Base-by-base conservation (phyloP, 208 protist genomes). In the Wallacemonas collosoma region DNA sequence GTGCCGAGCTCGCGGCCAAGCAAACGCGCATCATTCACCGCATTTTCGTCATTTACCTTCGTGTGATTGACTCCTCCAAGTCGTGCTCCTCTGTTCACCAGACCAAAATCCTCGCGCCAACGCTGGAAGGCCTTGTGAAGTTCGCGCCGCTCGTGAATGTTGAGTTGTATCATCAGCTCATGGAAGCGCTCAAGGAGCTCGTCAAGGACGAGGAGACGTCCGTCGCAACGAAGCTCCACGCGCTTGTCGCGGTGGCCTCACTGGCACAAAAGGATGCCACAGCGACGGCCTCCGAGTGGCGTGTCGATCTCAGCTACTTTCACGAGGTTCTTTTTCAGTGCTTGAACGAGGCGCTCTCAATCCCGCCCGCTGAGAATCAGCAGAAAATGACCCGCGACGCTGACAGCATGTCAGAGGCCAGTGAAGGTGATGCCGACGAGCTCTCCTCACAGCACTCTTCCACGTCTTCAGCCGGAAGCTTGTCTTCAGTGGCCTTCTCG, bases 251-350 rank as follows among this genome's bases (percentile, higher is more conserved):
- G 5, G 93, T 94, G 58, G 90, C 93, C 1, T 92, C 93, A 12
- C 72, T 97, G 5, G 90, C 90, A n/a, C 90, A 95, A 71, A 80
- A 85, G 66, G 93, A 97, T 65, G 88, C 89, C 48, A 97, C 88
- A 14, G 73, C 81, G 39, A 93, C 85, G 55, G 87, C 80, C 14
- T 76, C 81, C 38, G 89, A 97, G 71, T 97, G 93, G 90, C 86
- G 93, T 12, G 93, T 97, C 26, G 93, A 97, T 74, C 88, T 97
- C 47, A 95, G 90, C 82, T 95, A 95, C 83, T 97, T 97, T 68
- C 93, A 97, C 71, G 93, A 97, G 77, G 81, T 95, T 7, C 85
- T 97, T 47, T 97, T 93, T 68, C 79, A 82, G 63, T 97, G 90
- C 72, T 80, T 97, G 15, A 64, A 79, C 60, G 87, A 94, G 74